A percentile compares a stretch with the other conserved stretches of the same genome.
These are phyloP conservation scores for Cymbidium sinense DNA, from an alignment of 106 monocot genomes.

Conservation along the genomic window DNA sequence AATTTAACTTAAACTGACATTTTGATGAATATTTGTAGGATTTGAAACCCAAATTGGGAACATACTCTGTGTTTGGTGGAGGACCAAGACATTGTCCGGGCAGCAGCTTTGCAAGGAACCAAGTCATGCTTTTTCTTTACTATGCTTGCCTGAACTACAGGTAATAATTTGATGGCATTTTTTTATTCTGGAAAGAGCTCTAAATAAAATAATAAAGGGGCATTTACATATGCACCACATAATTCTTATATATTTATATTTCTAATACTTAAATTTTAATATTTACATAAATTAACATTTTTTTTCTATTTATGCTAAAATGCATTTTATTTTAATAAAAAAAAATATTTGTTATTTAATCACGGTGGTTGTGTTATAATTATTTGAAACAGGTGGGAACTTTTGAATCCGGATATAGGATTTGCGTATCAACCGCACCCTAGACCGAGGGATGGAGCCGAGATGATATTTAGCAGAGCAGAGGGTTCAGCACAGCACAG, in stretches of 20 bases:
- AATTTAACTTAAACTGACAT: no score
- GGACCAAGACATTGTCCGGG: slow-evolving; percentile 31
- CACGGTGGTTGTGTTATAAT: neutral
- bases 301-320: no score
- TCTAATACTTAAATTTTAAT: no score
- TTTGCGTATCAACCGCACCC: slow-evolving; percentile 19
- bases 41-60: slow-evolving; percentile 21
- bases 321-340: no score
- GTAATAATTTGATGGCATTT: slow-evolving; percentile 11
- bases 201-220: no score
- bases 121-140: slow-evolving; percentile 28
- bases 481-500: no score
- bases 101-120: slow-evolving; percentile 27
- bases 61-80: slow-evolving; percentile 21
- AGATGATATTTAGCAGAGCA: slow-evolving; percentile 20
- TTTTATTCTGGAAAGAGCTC: neutral
- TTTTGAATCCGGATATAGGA: slow-evolving; percentile 25
- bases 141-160: slow-evolving; percentile 29
- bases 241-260: no score
- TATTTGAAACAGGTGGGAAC: slow-evolving; percentile 26
- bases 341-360: no score
- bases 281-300: no score
- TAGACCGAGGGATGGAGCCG: slow-evolving; percentile 31
- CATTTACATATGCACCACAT: no score
- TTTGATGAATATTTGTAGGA: slow-evolving; percentile 12